Evolutionary conservation across 305 asterid genomes (phyloP), one percentile per base, ranked within the genome.

Genomic region (Solanum hybrid): DNA sequence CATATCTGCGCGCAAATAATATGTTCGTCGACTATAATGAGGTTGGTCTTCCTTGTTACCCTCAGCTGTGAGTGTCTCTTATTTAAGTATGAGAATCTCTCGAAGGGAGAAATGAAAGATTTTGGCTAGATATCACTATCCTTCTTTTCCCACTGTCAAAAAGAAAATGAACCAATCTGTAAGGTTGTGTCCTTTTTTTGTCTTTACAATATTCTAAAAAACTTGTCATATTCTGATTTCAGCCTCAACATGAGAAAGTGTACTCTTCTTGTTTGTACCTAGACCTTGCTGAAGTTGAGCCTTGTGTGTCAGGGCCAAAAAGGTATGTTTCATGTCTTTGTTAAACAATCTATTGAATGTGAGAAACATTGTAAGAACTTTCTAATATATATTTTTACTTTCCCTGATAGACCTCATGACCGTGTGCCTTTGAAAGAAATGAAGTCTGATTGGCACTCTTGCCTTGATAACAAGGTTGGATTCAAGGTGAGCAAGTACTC

Each of bases 391-490:
- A 86, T 22, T 27, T 76, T 51, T 70, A 36, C 39, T 90, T 57
- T 88, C 89, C 89, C 78, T 92, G 91, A 33, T 87, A 97, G 99
- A 93, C 99, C 99, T 90, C 99, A 97, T 94, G 99, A 97, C 76
- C 96, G 98, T 14, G 99, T 97, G 79, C 91, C 96, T 75, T 91
- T 97, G 93, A 97, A 94, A 93, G 98, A 97, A 24, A 96, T 97
- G 99, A 97, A 97, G 92, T 92, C 93, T 81, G 99, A 97, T 91
- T 97, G 99, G 99, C 98, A 94, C 92, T 93, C 97, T 88, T 97
- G 99, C 93, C 99, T 97, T 90, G 96, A 97, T 81, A 97, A 89
- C 92, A 95, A 96, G 95, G 97, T 95, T 90, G 99, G 99, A 87
- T 97, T 97, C 95, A 97, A 97, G 98, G 99, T 95, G 92, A 93